Evolutionary conservation across 2,329 filamentous ascomycete species (phyloP).

Genomic region (Paraphoma sp.): DNA sequence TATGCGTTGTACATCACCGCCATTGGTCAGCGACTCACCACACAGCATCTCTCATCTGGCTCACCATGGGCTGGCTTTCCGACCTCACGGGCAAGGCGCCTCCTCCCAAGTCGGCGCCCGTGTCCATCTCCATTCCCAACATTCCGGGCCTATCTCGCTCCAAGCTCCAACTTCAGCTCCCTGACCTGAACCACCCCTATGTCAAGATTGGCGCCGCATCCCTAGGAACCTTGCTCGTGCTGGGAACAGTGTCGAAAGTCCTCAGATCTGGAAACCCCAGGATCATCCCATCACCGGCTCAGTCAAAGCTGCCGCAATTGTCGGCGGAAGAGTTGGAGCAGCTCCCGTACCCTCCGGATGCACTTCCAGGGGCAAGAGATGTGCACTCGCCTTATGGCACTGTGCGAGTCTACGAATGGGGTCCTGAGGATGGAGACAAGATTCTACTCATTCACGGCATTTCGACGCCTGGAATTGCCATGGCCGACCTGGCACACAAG

Average conservation of each 20-base stretch:
- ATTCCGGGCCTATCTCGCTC: constrained; percentile 16
- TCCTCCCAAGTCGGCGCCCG: constrained; percentile 1
- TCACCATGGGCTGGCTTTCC: constrained; percentile 17
- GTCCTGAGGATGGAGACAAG: constrained; percentile 72
- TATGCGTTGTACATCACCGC: constrained; percentile 16
- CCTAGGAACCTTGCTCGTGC: constrained; percentile 32
- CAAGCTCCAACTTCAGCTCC: constrained; percentile 9
- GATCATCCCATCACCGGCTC: constrained; percentile 36
- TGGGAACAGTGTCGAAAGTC: constrained; percentile 26
- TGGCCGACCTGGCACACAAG: constrained; percentile 70
- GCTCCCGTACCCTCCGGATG: constrained; percentile 70
- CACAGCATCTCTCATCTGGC: neutral
- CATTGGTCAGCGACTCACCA: constrained; percentile 21
- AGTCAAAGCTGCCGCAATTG: constrained; percentile 33
- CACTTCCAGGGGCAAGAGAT: constrained; percentile 72
- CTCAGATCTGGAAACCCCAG: constrained; percentile 18
- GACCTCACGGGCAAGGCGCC: constrained; percentile 1
- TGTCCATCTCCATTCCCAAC: constrained; percentile 1
- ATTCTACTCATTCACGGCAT: constrained; percentile 83
- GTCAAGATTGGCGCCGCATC: constrained; percentile 31
- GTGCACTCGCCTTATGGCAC: constrained; percentile 74
- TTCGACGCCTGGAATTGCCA: constrained; percentile 75
- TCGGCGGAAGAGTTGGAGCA: constrained; percentile 29
- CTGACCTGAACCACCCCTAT: constrained; percentile 22
- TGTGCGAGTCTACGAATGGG: constrained; percentile 81